Percentiles rank a stretch among this genome's conserved stretches.
phyloP scores from a whole-genome alignment of 2,329 filamentous ascomycete genomes.

The Pseudocercospora fijiensis region DNA sequence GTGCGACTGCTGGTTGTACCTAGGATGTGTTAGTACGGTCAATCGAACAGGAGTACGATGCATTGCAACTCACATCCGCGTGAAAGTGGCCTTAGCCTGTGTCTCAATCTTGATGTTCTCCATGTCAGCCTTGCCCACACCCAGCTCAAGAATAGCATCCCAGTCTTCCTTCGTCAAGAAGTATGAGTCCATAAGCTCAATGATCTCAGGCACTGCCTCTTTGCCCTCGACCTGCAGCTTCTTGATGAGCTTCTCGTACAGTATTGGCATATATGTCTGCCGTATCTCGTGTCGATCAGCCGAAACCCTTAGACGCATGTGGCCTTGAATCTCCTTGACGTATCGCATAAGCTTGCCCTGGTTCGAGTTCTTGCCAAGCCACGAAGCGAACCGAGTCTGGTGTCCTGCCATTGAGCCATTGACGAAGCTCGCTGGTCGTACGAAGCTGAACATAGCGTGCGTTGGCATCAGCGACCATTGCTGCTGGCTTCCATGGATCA shows the following conservation, averaged over 20 bases:
- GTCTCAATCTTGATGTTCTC: constrained; percentile 74
- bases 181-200: constrained; percentile 95
- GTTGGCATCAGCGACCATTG: constrained; percentile 98
- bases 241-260: constrained; percentile 79
- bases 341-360: constrained; percentile 70
- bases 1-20: constrained; percentile 82
- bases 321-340: constrained; percentile 91
- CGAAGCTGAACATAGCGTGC: constrained; percentile 92
- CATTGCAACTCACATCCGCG: constrained; percentile 67
- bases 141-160: constrained; percentile 87
- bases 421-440: constrained; percentile 83
- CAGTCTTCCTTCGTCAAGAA: constrained; percentile 93
- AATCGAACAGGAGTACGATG: not conserved
- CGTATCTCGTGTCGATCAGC: constrained; percentile 91
- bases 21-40: constrained; percentile 41
- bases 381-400: constrained; percentile 75
- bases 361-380: constrained; percentile 95
- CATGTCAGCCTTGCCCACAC: constrained; percentile 79
- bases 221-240: constrained; percentile 75
- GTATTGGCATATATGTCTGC: constrained; percentile 85
- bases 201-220: constrained; percentile 76
- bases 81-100: constrained; percentile 86
- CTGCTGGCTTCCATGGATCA: constrained; percentile 98
- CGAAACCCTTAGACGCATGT: constrained; percentile 89
- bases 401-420: constrained; percentile 69